phyloP scores from a whole-genome alignment of 139 green algal genomes.

The Chlorella sp. region DNA sequence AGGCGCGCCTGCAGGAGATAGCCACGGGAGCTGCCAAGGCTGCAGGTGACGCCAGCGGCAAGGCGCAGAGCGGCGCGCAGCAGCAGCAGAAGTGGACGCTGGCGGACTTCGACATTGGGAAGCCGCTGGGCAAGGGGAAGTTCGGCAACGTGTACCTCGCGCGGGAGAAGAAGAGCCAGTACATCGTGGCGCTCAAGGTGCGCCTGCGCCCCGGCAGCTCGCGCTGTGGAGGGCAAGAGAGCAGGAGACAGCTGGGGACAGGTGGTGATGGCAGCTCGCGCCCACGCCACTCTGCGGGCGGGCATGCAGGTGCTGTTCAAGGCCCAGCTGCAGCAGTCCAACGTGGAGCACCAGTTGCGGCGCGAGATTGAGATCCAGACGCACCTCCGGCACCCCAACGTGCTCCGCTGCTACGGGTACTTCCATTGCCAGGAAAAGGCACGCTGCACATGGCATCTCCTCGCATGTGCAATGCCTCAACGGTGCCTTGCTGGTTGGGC shows the following conservation, averaged over 20 bases:
- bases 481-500: no score
- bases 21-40: no score
- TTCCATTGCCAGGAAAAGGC: conserved; percentile 87
- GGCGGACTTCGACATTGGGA: conserved; percentile 96
- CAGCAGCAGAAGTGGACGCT: conserved; percentile 65
- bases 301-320: conserved; percentile 96
- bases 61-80: no score
- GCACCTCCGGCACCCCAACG: conserved; percentile 96
- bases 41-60: no score
- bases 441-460: no score
- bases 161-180: conserved; percentile 84
- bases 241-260: no score
- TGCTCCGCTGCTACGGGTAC: conserved; percentile 96
- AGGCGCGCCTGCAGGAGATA: no score
- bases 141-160: conserved; percentile 99
- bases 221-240: no score
- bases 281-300: no score
- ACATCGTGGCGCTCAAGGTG: conserved; percentile 96
- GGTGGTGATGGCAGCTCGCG: no score
- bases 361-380: conserved; percentile 98
- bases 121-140: conserved; percentile 91
- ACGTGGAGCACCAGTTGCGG: conserved; percentile 97
- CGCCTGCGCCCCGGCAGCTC: no score
- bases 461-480: no score
- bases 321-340: conserved; percentile 85